Evolutionary conservation across 2,329 filamentous ascomycete species (phyloP).

Genomic region (Trichophyton verrucosum): DNA sequence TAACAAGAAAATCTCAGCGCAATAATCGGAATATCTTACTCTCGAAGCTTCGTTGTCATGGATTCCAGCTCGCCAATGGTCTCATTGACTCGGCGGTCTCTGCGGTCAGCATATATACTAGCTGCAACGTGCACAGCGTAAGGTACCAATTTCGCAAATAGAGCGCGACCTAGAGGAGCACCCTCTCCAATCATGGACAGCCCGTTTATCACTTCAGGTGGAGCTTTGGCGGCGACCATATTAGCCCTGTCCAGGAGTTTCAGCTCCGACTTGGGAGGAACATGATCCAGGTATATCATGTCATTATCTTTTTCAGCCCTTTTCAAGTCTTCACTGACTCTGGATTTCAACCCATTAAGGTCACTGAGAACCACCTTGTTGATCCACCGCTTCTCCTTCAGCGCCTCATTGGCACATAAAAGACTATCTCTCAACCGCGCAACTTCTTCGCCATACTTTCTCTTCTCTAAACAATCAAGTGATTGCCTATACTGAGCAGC

Average conservation of each 20-base stretch:
- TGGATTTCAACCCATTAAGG: constrained; percentile 67
- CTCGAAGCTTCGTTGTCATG: constrained; percentile 67
- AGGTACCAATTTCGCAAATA: constrained; percentile 86
- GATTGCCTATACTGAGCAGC: constrained; percentile 89
- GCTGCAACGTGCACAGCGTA: constrained; percentile 92
- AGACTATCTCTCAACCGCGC: constrained; percentile 73
- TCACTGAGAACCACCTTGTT: constrained; percentile 73
- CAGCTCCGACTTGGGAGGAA: constrained; percentile 79
- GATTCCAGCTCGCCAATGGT: constrained; percentile 72
- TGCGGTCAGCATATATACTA: constrained; percentile 84
- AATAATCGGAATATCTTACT: constrained; percentile 32
- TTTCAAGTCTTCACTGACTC: constrained; percentile 77
- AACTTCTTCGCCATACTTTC: constrained; percentile 90
- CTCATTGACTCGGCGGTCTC: constrained; percentile 81
- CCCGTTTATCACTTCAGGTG: constrained; percentile 70
- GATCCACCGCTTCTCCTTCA: constrained; percentile 73
- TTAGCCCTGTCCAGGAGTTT: constrained; percentile 73
- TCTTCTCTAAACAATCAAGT: constrained; percentile 82
- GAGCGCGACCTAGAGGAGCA: constrained; percentile 65
- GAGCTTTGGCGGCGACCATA: constrained; percentile 71
- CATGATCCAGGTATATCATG: constrained; percentile 74
- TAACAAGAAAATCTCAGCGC: not conserved
- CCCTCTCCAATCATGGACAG: constrained; percentile 68
- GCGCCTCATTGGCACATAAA: constrained; percentile 67
- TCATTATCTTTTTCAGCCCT: constrained; percentile 94